These are phyloP conservation scores for Clathrus columnatus DNA, from an alignment of 768 basidiomycete species.

Conservation along the genomic window DNA sequence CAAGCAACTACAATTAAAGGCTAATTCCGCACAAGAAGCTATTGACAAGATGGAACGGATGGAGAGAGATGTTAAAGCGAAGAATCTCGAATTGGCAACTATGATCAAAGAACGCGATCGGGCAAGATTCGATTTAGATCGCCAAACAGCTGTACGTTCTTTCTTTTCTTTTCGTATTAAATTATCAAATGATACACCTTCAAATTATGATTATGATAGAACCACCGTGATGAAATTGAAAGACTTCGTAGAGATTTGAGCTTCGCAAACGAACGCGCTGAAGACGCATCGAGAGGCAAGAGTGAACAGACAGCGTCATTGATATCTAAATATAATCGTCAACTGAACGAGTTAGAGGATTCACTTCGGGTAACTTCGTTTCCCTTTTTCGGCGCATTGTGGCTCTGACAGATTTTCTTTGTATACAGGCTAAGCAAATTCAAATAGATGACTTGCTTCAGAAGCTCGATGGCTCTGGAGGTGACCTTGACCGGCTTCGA, in stretches of 20 bases:
- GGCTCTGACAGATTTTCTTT: conserved; percentile 7
- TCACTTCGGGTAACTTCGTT: conserved; percentile 64
- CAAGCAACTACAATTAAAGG: conserved; percentile 96
- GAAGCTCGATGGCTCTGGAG: conserved; percentile 66
- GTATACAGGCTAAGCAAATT: conserved; percentile 76
- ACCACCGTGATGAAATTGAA: conserved; percentile 92
- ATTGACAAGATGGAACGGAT: conserved; percentile 98
- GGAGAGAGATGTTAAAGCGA: conserved; percentile 95
- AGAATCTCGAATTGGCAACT: conserved; percentile 95
- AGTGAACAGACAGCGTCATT: conserved; percentile 86
- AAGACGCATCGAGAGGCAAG: conserved; percentile 86
- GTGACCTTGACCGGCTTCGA: conserved; percentile 70
- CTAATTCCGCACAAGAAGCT: conserved; percentile 97
- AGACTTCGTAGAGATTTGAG: conserved; percentile 83
- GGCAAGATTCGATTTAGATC: conserved; percentile 90
- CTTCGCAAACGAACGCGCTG: conserved; percentile 97
- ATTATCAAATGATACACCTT: not conserved
- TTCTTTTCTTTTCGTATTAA: not conserved
- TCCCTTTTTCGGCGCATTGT: not conserved
- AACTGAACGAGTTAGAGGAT: conserved; percentile 90
- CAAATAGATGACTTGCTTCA: conserved; percentile 88
- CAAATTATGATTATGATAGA: conserved; percentile 27
- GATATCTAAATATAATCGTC: conserved; percentile 89
- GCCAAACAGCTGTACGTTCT: conserved; percentile 62
- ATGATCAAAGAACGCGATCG: conserved; percentile 98